phyloP scores from a whole-genome alignment of 768 basidiomycete genomes.

The Paxillus involutus region DNA sequence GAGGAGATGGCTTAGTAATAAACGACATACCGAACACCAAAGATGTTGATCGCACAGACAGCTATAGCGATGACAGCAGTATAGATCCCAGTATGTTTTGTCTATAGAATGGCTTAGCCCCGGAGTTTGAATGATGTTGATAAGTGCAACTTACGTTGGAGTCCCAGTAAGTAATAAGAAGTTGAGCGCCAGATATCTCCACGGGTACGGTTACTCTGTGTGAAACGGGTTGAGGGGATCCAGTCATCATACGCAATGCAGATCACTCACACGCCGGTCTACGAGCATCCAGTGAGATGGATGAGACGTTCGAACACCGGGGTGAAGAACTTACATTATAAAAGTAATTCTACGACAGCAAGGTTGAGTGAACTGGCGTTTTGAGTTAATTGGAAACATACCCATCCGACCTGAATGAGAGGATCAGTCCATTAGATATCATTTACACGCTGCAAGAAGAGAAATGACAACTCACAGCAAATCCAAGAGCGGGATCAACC shows the following conservation, averaged over 20 bases:
- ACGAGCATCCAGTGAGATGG: not conserved
- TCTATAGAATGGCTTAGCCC: slow-evolving; percentile 28
- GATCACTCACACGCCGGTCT: slow-evolving; percentile 4
- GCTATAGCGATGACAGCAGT: slow-evolving; percentile 55
- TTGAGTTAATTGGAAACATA: not conserved
- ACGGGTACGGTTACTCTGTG: slow-evolving; percentile 62
- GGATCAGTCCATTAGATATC: not conserved
- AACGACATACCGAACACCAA: slow-evolving; percentile 55
- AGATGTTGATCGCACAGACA: slow-evolving; percentile 62
- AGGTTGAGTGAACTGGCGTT: not conserved
- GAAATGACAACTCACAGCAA: slow-evolving; percentile 43
- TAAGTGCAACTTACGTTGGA: slow-evolving; percentile 39
- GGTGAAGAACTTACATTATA: slow-evolving; percentile 37
- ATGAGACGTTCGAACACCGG: not conserved
- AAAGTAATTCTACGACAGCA: slow-evolving; percentile 47
- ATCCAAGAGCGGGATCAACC: slow-evolving; percentile 63
- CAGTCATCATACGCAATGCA: not conserved
- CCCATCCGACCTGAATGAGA: slow-evolving; percentile 9
- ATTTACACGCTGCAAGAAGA: not conserved
- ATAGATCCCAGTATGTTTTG: slow-evolving; percentile 52
- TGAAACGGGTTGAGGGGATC: not conserved
- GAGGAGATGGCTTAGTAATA: not conserved
- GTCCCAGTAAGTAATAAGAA: slow-evolving; percentile 78
- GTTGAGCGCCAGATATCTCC: slow-evolving; percentile 69
- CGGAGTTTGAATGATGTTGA: not conserved